Base-by-base conservation (phyloP, 805 yeast genomes). In the Groenewaldozyma salmanticensis region DNA sequence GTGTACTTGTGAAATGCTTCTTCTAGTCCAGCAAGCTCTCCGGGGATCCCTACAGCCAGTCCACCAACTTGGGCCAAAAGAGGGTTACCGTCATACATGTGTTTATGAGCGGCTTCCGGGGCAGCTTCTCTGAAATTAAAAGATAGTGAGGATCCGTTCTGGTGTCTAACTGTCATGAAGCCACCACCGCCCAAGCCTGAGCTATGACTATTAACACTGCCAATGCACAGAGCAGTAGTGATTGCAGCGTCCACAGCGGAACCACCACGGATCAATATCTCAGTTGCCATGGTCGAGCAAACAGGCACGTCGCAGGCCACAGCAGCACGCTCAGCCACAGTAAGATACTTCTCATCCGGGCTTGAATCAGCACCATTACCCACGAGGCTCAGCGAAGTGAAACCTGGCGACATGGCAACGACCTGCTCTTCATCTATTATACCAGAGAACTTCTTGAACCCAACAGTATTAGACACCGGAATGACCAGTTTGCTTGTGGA, bases 111-210 rank as follows among this genome's bases (percentile, higher is more conserved):
- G 1, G 39, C 52, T 2, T 55, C 60, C 0, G 97, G 96, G 0
- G 96, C 95, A 66, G 73, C 75, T 58, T 90, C 98, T 47, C 98
- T 68, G 22, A 92, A 94, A 61, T 90, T 95, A 33, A 88, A 75
- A 21, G 79, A 68, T 2, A 80, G 48, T 1, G 80, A 73, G 1
- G 70, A 68, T 5, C 70, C 68, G 9, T 68, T 64, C 21, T 58
- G 60, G 33, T 56, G 56, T 13, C 64, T 42, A 3, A 76, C 68
- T 1, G 77, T 71, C 34, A 82, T 80, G 52, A 74, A 86, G 0
- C 82, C 85, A 6, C 98, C 97, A 3, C 97, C 97, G 5, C 96
- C 96, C 33, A 90, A 79, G 0, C 96, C 95, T 1, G 94, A 79
- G 43, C 80, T 79, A 64, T 81, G 85, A 47, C 86, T 78, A 55